Evolutionary conservation across 2,329 filamentous ascomycete genomes (phyloP).

Genomic region (Paramyrothecium sp.): DNA sequence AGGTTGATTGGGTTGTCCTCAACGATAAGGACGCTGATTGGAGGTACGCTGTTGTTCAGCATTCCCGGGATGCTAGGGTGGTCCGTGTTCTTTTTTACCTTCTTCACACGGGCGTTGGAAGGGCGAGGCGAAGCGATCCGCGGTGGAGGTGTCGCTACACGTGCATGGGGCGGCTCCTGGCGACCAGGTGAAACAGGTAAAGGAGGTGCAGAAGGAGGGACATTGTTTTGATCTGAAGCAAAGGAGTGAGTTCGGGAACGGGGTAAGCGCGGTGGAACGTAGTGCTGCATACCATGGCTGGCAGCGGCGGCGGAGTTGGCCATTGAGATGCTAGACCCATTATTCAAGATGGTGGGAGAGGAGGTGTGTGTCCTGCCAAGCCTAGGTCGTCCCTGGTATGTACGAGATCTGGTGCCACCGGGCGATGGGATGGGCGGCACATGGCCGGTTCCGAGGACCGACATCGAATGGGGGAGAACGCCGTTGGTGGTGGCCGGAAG

Average conservation of each 20-base stretch:
- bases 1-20: slow-evolving; percentile 99
- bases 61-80: slow-evolving; percentile 55
- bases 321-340: slow-evolving; percentile 35
- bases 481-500: slow-evolving; percentile 34
- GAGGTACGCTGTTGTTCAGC: slow-evolving; percentile 81
- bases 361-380: slow-evolving; percentile 73
- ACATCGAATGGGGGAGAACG: slow-evolving; percentile 65
- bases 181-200: slow-evolving; percentile 52
- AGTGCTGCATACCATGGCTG: slow-evolving; percentile 31
- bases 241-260: slow-evolving; percentile 58
- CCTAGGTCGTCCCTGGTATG: slow-evolving; percentile 59
- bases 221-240: slow-evolving; percentile 51
- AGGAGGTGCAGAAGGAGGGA: slow-evolving; percentile 47
- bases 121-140: slow-evolving; percentile 48
- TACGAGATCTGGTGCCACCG: slow-evolving; percentile 59
- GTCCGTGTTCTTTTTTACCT: slow-evolving; percentile 49
- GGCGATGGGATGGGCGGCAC: slow-evolving; percentile 80
- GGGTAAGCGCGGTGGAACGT: slow-evolving; percentile 33
- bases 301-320: slow-evolving; percentile 29
- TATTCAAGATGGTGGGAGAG: slow-evolving; percentile 69
- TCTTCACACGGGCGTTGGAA: slow-evolving; percentile 44
- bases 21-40: slow-evolving; percentile 95
- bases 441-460: slow-evolving; percentile 78
- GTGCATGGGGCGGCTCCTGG: slow-evolving; percentile 30
- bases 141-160: slow-evolving; percentile 53